These are phyloP conservation scores for Spergularia marina DNA, from an alignment of 148 eudicot genomes.

Conservation along the genomic window DNA sequence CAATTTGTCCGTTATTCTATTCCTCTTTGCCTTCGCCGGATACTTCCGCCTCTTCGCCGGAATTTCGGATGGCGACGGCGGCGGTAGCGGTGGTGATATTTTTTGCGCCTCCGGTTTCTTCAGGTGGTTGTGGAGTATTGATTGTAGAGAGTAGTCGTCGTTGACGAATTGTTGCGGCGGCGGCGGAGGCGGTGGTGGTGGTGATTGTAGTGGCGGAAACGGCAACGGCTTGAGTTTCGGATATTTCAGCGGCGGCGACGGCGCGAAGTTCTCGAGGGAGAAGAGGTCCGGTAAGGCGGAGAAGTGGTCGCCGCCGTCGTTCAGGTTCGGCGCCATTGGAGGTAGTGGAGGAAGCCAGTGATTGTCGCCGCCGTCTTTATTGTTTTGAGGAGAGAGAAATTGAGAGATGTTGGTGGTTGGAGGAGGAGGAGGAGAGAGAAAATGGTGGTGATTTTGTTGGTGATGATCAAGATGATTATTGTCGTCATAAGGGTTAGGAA, in stretches of 20 bases:
- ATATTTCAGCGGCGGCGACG: not conserved
- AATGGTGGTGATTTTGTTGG: not conserved
- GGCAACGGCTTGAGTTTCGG: not conserved
- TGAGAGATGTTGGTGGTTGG: not conserved
- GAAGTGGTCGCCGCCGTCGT: not conserved
- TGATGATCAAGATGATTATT: no score
- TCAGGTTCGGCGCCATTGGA: not conserved
- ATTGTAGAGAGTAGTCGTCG: slow-evolving; percentile 4
- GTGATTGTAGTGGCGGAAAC: not conserved
- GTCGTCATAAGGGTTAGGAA: not conserved
- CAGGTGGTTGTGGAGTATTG: not conserved
- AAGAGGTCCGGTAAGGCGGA: not conserved
- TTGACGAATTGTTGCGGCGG: not conserved
- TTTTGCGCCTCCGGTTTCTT: not conserved
- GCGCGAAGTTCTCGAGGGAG: slow-evolving; percentile 2
- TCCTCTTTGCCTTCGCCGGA: not conserved
- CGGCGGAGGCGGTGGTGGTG: no score
- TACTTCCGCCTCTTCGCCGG: not conserved
- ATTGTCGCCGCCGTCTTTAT: no score
- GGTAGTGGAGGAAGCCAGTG: not conserved
- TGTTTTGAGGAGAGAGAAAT: not conserved
- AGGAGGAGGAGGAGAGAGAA: not conserved
- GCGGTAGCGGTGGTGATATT: not conserved
- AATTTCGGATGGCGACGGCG: no score
- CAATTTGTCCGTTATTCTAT: not conserved